phyloP scores from a whole-genome alignment of 257 asterid species.

The Przewalskia tangutica region DNA sequence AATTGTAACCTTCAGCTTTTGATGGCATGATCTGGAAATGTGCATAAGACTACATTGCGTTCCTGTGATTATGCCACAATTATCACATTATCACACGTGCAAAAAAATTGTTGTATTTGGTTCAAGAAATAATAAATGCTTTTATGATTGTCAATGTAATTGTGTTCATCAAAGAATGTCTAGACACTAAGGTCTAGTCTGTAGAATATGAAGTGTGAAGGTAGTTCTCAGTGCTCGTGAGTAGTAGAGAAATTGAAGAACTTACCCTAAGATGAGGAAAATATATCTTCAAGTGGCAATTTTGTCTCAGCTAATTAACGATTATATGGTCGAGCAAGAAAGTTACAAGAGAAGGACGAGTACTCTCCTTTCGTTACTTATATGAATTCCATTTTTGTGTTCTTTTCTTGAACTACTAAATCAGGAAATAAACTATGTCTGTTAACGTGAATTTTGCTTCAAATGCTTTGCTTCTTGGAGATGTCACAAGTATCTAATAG shows the following conservation, averaged over 20 bases:
- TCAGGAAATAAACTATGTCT: background rate
- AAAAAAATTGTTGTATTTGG: background rate
- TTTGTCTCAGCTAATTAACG: background rate
- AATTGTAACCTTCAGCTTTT: constrained; percentile 15
- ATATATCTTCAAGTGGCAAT: background rate
- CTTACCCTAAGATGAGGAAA: background rate
- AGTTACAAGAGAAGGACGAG: background rate
- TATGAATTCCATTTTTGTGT: background rate
- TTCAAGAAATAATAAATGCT: too few relatives aligned
- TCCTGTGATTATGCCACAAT: background rate
- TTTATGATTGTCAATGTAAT: background rate
- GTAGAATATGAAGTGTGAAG: background rate
- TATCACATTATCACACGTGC: background rate
- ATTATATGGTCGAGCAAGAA: background rate
- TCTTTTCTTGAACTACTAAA: constrained; percentile 14
- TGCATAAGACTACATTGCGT: constrained; percentile 39
- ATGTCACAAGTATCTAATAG: background rate
- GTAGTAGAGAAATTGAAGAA: background rate
- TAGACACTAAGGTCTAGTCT: too few relatives aligned
- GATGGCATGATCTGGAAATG: constrained; percentile 30
- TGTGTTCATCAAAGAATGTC: background rate
- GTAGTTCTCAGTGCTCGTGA: background rate
- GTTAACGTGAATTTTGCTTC: background rate
- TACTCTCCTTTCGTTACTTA: background rate
- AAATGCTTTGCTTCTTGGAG: constrained; percentile 1